A percentile compares a stretch with the other conserved stretches of the same genome.
Conservation (phyloP, 148 eudicot species). For the Amaranthus hypochondriacus region DNA sequence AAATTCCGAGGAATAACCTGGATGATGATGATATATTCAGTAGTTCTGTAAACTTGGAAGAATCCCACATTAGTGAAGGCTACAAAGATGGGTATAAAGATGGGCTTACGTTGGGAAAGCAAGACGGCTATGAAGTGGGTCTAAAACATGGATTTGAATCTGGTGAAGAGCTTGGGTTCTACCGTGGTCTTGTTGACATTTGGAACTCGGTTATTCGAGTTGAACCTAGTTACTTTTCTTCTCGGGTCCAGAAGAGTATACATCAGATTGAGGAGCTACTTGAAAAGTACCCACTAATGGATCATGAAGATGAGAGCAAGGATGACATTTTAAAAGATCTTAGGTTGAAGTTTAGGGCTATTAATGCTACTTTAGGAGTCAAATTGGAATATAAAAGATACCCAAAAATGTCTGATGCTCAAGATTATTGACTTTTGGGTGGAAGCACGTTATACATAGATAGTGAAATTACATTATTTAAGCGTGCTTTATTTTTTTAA, state of each 20-base stretch:
- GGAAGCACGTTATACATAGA: neutral
- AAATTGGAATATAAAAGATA: conserved; percentile 68
- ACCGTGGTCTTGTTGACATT: conserved; percentile 58
- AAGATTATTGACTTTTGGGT: conserved; percentile 22
- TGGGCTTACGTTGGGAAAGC: conserved; percentile 47
- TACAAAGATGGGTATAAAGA: conserved; percentile 63
- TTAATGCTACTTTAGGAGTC: conserved; percentile 62
- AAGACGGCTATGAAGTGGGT: conserved; percentile 72
- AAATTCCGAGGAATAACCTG: neutral
- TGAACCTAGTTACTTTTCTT: conserved; percentile 49
- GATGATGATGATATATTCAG: conserved; percentile 41
- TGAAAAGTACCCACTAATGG: conserved; percentile 40
- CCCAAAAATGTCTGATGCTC: conserved; percentile 44
- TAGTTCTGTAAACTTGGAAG: conserved; percentile 44
- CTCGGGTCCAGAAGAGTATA: conserved; percentile 52
- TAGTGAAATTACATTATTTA: neutral
- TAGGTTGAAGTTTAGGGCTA: conserved; percentile 64
- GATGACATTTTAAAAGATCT: conserved; percentile 43
- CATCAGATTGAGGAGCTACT: conserved; percentile 50
- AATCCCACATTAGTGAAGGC: conserved; percentile 55
- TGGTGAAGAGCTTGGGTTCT: conserved; percentile 80
- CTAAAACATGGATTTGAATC: conserved; percentile 58
- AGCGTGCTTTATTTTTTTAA: neutral
- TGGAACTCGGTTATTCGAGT: conserved; percentile 57
- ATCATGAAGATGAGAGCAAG: conserved; percentile 61